Evolutionary conservation across 2,329 filamentous ascomycete genomes (phyloP), one percentile per base, ranked within the genome.

Genomic region (Stemphylium vesicarium): DNA sequence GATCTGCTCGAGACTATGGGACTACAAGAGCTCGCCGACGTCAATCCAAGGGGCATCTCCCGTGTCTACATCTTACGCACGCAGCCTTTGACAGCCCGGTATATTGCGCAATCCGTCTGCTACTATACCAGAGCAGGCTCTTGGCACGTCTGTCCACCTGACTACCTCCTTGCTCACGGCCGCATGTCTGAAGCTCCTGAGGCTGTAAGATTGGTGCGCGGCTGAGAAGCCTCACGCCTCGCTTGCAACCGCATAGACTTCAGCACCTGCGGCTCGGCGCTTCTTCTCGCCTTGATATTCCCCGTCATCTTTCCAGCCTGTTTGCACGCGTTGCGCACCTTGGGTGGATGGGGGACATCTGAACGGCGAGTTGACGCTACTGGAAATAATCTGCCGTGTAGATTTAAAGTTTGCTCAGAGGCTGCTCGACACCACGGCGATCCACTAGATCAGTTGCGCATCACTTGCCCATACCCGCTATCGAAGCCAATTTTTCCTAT

Each of bases 391-490:
- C 38, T 33, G n/a, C 29, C 4, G 16, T 18, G 13, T 31, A 9
- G 4, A 6, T 33, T 39, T 47, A 47, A 31, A 45, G 42, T 45
- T 49, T 49, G 29, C 37, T 35, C 45, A 10, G 36, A 33, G 24
- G 29, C 29, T 36, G 29, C n/a, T 13, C 13, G 26, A 32, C 11
- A 16, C 26, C 35, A 35, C 24, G 46, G 35, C 12, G 29, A 54
- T 50, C 46, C 26, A 13, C 40, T 31, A 44, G 29, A 46, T 44
- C 12, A 3, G 15, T 45, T 16, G 35, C 16, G 22, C 37, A 29
- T 38, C 46, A 43, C 40, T 22, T 36, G 40, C 18, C 20, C 46
- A 40, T 22, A 20, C 22, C 13, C 39, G 35, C 33, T 50, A 54
- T 45, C 9, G 40, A 39, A 50, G 29, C 20, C 29, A 29, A n/a